These are phyloP conservation scores for Aspergillus pseudoviridinutans DNA, from an alignment of 2,329 filamentous ascomycete genomes.

Conservation along the genomic window DNA sequence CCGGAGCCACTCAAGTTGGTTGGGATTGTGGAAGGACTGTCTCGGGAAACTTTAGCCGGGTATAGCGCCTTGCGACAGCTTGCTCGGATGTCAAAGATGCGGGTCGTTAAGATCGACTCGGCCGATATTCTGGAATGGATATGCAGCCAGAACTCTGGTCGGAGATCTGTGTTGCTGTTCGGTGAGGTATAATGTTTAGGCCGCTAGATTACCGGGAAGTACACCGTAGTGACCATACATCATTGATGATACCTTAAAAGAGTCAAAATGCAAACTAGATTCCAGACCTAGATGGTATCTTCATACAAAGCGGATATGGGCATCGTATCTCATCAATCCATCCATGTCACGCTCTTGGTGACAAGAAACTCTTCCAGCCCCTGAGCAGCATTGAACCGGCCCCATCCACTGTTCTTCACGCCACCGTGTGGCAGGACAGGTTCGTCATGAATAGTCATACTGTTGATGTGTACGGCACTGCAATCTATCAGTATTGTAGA, in stretches of 20 bases:
- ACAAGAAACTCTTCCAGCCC: slow-evolving; percentile 59
- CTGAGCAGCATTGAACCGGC: slow-evolving; percentile 51
- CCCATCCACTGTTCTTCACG: slow-evolving; percentile 57
- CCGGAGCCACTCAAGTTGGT: background rate
- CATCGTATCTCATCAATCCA: slow-evolving; percentile 27
- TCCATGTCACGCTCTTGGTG: slow-evolving; percentile 61
- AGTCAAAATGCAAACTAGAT: slow-evolving; percentile 1
- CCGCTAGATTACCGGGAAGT: no score
- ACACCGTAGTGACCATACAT: no score
- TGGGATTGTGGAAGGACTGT: background rate
- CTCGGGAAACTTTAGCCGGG: background rate
- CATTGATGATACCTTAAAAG: background rate
- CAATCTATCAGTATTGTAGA: slow-evolving; percentile 1
- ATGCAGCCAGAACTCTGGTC: background rate
- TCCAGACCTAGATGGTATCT: background rate
- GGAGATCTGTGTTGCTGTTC: background rate
- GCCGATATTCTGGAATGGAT: background rate
- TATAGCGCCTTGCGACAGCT: background rate
- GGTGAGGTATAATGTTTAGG: background rate
- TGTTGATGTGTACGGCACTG: slow-evolving; percentile 59
- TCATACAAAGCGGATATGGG: background rate
- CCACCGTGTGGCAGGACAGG: slow-evolving; percentile 59
- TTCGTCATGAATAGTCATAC: slow-evolving; percentile 63
- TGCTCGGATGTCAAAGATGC: background rate
- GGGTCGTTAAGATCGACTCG: no score